A percentile compares a stretch with the other conserved stretches of the same genome.
These are phyloP conservation scores for Cladosporium colombiae DNA, from an alignment of 2,329 filamentous ascomycete genomes.

Conservation along the genomic window DNA sequence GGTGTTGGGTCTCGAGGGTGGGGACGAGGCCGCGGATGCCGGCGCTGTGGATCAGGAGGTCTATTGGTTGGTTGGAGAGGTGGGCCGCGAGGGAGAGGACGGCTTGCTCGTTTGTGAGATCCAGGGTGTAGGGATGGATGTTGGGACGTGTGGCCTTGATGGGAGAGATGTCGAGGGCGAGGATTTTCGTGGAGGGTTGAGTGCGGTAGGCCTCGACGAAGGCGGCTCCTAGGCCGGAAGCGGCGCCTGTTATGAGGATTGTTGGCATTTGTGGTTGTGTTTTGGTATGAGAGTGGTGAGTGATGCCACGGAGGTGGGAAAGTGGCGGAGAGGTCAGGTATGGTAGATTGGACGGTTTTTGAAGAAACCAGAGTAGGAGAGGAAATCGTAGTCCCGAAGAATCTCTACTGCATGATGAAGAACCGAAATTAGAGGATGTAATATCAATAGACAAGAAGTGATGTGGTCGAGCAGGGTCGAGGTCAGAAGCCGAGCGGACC, in stretches of 20 bases:
- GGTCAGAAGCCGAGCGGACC: too few species aligned
- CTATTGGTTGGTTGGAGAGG: conserved; percentile 34
- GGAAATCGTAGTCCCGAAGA: too few species aligned
- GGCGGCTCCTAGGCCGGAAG: conserved; percentile 41
- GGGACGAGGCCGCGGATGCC: conserved; percentile 49
- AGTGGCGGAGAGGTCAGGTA: too few species aligned
- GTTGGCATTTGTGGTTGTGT: conserved; percentile 23
- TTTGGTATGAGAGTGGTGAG: too few species aligned
- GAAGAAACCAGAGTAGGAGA: too few species aligned
- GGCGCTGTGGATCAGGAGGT: conserved; percentile 47
- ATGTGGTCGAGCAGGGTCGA: too few species aligned
- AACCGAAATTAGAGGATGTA: too few species aligned
- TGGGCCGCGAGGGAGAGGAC: conserved; percentile 27
- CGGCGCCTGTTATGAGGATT: conserved; percentile 42
- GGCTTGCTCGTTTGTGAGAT: conserved; percentile 32
- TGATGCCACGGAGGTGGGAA: too few species aligned
- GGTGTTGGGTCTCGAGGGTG: conserved; percentile 27
- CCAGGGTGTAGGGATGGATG: conserved; percentile 28
- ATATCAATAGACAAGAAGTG: too few species aligned
- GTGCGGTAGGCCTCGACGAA: conserved; percentile 35
- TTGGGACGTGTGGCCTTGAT: conserved; percentile 25
- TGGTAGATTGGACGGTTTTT: too few species aligned
- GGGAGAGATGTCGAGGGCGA: conserved; percentile 36
- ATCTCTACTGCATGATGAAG: too few species aligned
- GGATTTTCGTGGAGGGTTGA: conserved; percentile 29